phyloP scores from a whole-genome alignment of 1,284 basidiomycete genomes.

The Tranzscheliella williamsii region DNA sequence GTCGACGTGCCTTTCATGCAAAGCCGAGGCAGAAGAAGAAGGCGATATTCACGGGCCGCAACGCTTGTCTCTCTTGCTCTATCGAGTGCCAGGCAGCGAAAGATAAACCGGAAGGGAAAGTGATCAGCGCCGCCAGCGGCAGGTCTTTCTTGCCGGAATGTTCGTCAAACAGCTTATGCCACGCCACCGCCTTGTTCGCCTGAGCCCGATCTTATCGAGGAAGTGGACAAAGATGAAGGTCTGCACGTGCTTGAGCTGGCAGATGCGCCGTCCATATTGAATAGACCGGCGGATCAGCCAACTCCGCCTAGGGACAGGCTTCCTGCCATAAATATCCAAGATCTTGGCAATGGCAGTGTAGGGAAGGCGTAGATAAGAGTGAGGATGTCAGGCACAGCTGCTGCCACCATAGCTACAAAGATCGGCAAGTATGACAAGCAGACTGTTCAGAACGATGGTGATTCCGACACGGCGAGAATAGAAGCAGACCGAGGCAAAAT shows the following conservation, averaged over 20 bases:
- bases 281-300: too few relatives aligned
- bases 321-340: too few relatives aligned
- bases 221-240: slow-evolving; percentile 83
- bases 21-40: slow-evolving; percentile 85
- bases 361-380: too few relatives aligned
- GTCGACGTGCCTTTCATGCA: slow-evolving; percentile 81
- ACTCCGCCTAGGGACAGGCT: too few relatives aligned
- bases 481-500: too few relatives aligned
- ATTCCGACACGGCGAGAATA: too few relatives aligned
- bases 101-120: slow-evolving; percentile 95
- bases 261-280: too few relatives aligned
- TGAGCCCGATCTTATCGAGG: slow-evolving; percentile 94
- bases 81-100: slow-evolving; percentile 95
- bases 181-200: slow-evolving; percentile 89
- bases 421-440: too few relatives aligned
- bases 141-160: slow-evolving; percentile 93
- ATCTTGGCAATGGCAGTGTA: too few relatives aligned
- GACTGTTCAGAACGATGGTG: too few relatives aligned
- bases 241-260: slow-evolving; percentile 89
- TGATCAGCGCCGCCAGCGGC: slow-evolving; percentile 93
- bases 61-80: slow-evolving; percentile 65
- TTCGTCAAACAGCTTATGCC: slow-evolving; percentile 94
- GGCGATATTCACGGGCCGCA: slow-evolving; percentile 76
- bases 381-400: too few relatives aligned
- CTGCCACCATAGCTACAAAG: too few relatives aligned